Evolutionary conservation across 176 grass and related monocot species (phyloP), one percentile per base, ranked within the genome.

Genomic region (Areca catechu): DNA sequence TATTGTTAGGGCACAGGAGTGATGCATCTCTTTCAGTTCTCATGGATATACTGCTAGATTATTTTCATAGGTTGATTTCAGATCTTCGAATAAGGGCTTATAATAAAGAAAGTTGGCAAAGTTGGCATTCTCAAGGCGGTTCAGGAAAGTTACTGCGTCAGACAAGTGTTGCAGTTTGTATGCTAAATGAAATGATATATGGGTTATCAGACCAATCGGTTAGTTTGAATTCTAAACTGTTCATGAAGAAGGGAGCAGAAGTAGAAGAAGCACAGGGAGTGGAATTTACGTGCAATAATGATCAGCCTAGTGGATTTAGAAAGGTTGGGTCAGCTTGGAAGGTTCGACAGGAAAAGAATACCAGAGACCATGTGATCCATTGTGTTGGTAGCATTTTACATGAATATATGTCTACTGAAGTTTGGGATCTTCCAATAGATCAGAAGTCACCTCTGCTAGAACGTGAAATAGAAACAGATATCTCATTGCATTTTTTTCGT

Each of bases 181-280:
- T 97, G 80, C 65, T 97, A 64, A 97, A 82, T 67, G 93, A 97
- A 74, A 89, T 97, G 61, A 80, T 97, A 61, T 97, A 88, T 71
- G 92, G 92, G 65, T 54, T 97, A 63, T 97, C 86, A 50, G 80
- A 79, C 76, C 65, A 63, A 67, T 83, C 86, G 55, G 59, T 97
- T 68, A 47, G 58, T 85, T 61, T 71, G 57, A 84, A 74, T 75
- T 82, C 51, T 65, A 69, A 71, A 77, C 51, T 85, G 24, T 88
- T 91, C 51, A 72, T 72, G 50, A 79, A 79, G 47, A 53, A 49
- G 22, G 73, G 75, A 63, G 67, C 61, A 75, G 59, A 61, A 58
- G 7, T 43, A 12, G 54, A 65, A 54, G 5, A n/a, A 27, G 25
- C 27, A 29, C 27, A 29, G 6, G 27, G 27, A 29, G 27, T 29